Conservation (phyloP, 2,329 filamentous ascomycete genomes). For the Ascochyta pisi region DNA sequence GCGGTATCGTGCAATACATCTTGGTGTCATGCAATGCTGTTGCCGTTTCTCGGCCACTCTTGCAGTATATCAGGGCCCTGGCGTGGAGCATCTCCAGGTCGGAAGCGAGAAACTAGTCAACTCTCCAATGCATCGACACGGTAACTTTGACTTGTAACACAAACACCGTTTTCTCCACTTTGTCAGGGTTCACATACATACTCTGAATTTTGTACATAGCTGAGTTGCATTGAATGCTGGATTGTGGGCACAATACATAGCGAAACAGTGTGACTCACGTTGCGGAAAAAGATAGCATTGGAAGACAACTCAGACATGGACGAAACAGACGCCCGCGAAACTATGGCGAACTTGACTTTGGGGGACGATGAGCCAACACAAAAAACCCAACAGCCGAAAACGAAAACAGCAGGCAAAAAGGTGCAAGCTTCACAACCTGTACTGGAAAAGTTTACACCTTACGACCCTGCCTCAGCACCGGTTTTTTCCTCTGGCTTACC, state of each 20-base stretch:
- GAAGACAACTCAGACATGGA: slow-evolving; percentile 1
- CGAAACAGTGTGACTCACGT: background rate
- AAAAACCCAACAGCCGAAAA: background rate
- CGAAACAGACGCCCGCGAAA: background rate
- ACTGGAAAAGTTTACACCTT: slow-evolving; percentile 42
- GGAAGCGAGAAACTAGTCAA: slow-evolving; percentile 17
- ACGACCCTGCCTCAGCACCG: slow-evolving; percentile 36
- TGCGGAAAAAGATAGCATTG: slow-evolving; percentile 14
- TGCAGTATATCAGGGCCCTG: background rate
- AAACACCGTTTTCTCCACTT: background rate
- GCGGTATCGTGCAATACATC: background rate
- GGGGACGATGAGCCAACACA: background rate
- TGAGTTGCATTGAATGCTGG: background rate
- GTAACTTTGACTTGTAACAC: background rate
- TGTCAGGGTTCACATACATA: background rate
- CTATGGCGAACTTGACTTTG: background rate
- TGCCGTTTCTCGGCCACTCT: too few species aligned
- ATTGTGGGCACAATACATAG: background rate
- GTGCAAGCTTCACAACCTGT: background rate
- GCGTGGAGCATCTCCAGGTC: background rate
- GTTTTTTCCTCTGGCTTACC: slow-evolving; percentile 39
- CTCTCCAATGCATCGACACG: background rate
- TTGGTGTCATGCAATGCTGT: background rate
- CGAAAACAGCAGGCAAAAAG: background rate
- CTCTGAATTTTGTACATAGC: background rate